These are phyloP conservation scores for Mimosa bimucronata DNA, from an alignment of 306 rosid genomes.

Conservation along the genomic window DNA sequence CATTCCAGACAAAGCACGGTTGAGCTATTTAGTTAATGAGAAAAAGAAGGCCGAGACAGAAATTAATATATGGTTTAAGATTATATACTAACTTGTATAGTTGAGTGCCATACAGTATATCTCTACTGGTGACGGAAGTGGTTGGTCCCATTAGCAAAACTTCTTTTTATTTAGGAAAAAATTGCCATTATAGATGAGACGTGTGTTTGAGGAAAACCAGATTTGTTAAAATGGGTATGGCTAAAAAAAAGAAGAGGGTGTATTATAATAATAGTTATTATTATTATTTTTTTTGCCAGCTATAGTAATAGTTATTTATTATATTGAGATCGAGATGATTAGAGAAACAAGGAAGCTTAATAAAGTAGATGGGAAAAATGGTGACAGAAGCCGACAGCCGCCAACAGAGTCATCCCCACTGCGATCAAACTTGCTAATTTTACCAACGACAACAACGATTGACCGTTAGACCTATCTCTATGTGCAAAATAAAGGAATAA, in stretches of 20 bases:
- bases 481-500: too few relatives aligned
- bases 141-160: neutral
- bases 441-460: neutral
- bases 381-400: neutral
- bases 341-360: neutral
- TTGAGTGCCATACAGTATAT: too few relatives aligned
- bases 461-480: neutral
- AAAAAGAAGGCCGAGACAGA: neutral
- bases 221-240: neutral
- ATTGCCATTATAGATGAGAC: neutral
- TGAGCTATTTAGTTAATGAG: neutral
- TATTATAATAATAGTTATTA: too few relatives aligned
- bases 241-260: neutral
- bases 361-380: too few relatives aligned
- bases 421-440: too few relatives aligned
- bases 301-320: too few relatives aligned
- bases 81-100: neutral
- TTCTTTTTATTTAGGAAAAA: neutral
- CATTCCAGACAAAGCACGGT: neutral
- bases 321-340: neutral
- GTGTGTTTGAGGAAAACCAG: neutral
- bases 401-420: neutral
- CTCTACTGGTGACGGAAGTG: too few relatives aligned
- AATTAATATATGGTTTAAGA: neutral
- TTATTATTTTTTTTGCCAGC: rapidly evolving